Percentiles rank a stretch among this genome's conserved stretches.
phyloP scores from a whole-genome alignment of 495 filamentous ascomycete species.

The Aspergillus olivimuriae region DNA sequence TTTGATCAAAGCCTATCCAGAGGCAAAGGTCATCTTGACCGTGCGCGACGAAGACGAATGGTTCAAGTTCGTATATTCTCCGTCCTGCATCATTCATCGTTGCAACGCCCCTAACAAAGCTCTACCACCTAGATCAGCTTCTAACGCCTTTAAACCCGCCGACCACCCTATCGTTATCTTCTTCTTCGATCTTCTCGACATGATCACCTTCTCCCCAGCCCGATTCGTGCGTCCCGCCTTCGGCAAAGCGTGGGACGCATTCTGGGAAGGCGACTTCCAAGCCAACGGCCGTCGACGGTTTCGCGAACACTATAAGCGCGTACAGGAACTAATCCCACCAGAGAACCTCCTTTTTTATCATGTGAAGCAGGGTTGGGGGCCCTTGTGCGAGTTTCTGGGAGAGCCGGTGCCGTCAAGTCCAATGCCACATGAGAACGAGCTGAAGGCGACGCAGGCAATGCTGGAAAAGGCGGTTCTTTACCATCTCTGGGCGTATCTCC shows the following conservation, averaged over 20 bases:
- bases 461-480: neutral
- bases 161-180: neutral
- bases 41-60: constrained; percentile 42
- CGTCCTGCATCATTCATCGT: neutral
- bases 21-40: constrained; percentile 52
- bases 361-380: constrained; percentile 37
- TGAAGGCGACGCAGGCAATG: neutral
- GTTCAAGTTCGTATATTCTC: constrained; percentile 14
- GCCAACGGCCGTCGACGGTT: constrained; percentile 6
- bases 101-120: neutral
- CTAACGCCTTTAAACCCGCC: neutral
- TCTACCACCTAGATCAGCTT: no score
- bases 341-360: constrained; percentile 27
- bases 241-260: neutral
- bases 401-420: constrained; percentile 9
- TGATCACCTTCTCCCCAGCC: neutral
- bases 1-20: constrained; percentile 50
- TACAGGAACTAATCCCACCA: constrained; percentile 24
- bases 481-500: neutral
- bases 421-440: constrained; percentile 6
- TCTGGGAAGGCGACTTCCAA: constrained; percentile 4
- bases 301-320: constrained; percentile 27
- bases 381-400: constrained; percentile 34
- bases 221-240: neutral
- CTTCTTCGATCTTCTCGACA: neutral